A percentile compares a stretch with the other conserved stretches of the same genome.
Evolutionary conservation across 305 asterid species (phyloP).

Genomic region (Fraxinus nigra): DNA sequence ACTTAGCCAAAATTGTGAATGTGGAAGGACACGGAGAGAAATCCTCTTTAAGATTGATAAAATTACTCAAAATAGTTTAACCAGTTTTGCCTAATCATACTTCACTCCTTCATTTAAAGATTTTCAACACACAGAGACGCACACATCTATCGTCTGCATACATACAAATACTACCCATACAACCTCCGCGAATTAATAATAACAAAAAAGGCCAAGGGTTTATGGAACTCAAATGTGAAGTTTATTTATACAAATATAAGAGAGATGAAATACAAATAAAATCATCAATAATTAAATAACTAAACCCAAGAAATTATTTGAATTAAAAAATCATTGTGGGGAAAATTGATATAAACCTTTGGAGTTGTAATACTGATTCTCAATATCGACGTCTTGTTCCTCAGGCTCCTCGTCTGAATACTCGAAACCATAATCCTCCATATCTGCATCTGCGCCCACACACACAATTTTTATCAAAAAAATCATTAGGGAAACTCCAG

Average conservation of each 20-base stretch:
- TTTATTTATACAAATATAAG: not conserved
- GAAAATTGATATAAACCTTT: constrained; percentile 47
- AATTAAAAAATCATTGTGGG: not conserved
- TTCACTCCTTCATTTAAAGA: not conserved
- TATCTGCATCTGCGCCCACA: constrained; percentile 68
- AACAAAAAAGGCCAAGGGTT: not conserved
- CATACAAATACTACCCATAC: not conserved
- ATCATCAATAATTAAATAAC: not conserved
- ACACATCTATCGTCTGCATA: not conserved
- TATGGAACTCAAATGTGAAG: not conserved
- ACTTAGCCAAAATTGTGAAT: not conserved
- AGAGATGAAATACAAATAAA: not conserved
- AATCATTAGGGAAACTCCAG: not conserved
- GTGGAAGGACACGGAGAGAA: not conserved
- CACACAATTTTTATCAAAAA: not conserved
- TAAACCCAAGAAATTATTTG: not conserved
- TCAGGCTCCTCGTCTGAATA: constrained; percentile 94
- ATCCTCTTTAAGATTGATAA: not conserved
- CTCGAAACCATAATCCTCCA: constrained; percentile 97
- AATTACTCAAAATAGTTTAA: not conserved
- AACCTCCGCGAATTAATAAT: not conserved
- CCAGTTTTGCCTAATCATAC: not conserved
- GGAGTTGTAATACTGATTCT: constrained; percentile 90
- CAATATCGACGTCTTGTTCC: constrained; percentile 93
- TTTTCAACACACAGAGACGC: not conserved